phyloP scores from a whole-genome alignment of 164 flowering plant genomes.

The Kalanchoe fedtschenkoi region DNA sequence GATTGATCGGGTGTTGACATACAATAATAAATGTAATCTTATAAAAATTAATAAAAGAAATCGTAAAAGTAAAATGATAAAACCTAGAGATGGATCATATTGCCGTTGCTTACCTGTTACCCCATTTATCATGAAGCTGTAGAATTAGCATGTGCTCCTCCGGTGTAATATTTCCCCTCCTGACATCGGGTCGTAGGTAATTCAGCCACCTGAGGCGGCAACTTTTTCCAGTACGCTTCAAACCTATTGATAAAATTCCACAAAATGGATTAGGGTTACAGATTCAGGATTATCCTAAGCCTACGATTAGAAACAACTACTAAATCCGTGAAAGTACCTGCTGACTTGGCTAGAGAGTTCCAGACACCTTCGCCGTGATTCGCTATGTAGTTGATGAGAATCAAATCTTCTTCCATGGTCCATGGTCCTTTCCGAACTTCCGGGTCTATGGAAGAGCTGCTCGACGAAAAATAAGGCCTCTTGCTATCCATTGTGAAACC shows the following conservation, averaged over 20 bases:
- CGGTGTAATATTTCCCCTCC: slow-evolving; percentile 84
- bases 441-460: slow-evolving; percentile 30
- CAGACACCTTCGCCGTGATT: slow-evolving; percentile 95
- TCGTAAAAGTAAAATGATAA: too few relatives aligned
- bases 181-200: slow-evolving; percentile 81
- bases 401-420: slow-evolving; percentile 93
- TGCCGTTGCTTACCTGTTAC: too few relatives aligned
- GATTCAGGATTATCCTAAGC: too few relatives aligned
- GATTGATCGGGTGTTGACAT: too few relatives aligned
- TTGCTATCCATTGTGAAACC: slow-evolving; percentile 2
- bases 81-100: too few relatives aligned
- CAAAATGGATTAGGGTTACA: background rate
- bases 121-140: slow-evolving; percentile 94
- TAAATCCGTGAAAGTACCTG: slow-evolving; percentile 46
- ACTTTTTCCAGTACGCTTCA: slow-evolving; percentile 93
- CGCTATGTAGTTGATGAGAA: slow-evolving; percentile 79
- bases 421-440: slow-evolving; percentile 95
- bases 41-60: too few relatives aligned
- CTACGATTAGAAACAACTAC: too few relatives aligned
- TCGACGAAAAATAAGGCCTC: slow-evolving; percentile 2
- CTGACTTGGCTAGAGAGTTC: slow-evolving; percentile 82
- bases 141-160: slow-evolving; percentile 86
- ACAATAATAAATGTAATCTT: too few relatives aligned
- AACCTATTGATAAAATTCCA: slow-evolving; percentile 34
- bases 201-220: slow-evolving; percentile 96